A percentile compares a stretch with the other conserved stretches of the same genome.
Evolutionary conservation across 2,329 filamentous ascomycete genomes (phyloP).

Genomic region (Xenosphaeropsis pyriputrescens): DNA sequence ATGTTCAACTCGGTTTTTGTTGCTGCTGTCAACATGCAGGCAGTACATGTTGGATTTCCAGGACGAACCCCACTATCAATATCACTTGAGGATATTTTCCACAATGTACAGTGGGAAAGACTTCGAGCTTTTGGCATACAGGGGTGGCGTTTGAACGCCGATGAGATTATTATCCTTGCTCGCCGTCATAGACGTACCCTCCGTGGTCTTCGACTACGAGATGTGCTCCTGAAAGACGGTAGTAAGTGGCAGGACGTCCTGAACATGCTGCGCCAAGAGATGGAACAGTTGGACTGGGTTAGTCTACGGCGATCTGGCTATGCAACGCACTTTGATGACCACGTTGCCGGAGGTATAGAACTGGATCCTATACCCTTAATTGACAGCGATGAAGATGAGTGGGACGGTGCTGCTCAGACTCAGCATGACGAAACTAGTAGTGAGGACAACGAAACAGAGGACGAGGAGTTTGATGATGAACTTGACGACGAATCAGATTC

Average conservation of each 20-base stretch:
- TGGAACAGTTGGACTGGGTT: slow-evolving; percentile 43
- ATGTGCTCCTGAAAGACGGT: slow-evolving; percentile 44
- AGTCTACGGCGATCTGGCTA: slow-evolving; percentile 49
- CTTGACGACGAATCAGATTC: slow-evolving; percentile 1
- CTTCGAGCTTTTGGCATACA: slow-evolving; percentile 50
- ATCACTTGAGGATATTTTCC: slow-evolving; percentile 44
- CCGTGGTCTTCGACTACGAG: slow-evolving; percentile 40
- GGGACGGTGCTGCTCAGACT: slow-evolving; percentile 3
- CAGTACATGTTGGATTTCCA: slow-evolving; percentile 50
- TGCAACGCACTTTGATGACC: slow-evolving; percentile 33
- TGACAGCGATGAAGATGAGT: slow-evolving; percentile 23
- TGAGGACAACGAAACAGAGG: slow-evolving; percentile 6
- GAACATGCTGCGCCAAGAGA: slow-evolving; percentile 35
- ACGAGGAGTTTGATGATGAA: slow-evolving; percentile 16
- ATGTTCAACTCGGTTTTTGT: slow-evolving; percentile 43
- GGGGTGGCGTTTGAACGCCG: slow-evolving; percentile 42
- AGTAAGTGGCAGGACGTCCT: slow-evolving; percentile 48
- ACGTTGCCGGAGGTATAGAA: slow-evolving; percentile 27
- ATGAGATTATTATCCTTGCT: slow-evolving; percentile 43
- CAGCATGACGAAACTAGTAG: slow-evolving; percentile 10
- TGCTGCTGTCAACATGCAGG: slow-evolving; percentile 42
- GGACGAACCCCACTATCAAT: slow-evolving; percentile 37
- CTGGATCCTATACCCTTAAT: slow-evolving; percentile 26
- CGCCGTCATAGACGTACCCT: slow-evolving; percentile 39
- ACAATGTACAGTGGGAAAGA: slow-evolving; percentile 43